Evolutionary conservation across 2,329 filamentous ascomycete genomes (phyloP), one percentile per base, ranked within the genome.

Genomic region (Fusarium sp.): DNA sequence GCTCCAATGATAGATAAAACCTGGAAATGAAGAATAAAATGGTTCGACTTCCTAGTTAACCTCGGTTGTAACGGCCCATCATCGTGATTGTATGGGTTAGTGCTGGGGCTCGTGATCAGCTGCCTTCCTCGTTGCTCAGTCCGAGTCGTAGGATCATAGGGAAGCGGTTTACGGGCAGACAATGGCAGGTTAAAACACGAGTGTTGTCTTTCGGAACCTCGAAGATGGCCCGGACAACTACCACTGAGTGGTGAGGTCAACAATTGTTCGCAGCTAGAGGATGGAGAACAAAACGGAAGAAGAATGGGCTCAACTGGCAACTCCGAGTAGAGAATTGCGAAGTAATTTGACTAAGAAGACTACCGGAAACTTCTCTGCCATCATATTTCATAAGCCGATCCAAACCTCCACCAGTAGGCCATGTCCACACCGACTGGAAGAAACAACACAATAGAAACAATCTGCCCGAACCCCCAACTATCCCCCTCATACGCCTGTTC

Each of bases 401-500:
- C 56, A 44, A 74, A 72, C 33, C 64, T 42, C 62, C 63, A 66
- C 1, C 42, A 36, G 11, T 69, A 74, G 5, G 11, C 36, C 67
- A 73, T 71, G 10, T 64, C 58, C n/a, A 74, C 64, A 5, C 25
- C 61, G 9, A 76, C 65, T 4, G 69, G 72, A 1, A 58, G 44
- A 65, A 77, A 74, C 11, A 73, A 36, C 23, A 74, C 42, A 13
- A 75, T 58, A 10, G 66, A 74, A 9, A 77, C 61, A 13, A 77
- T 67, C 13, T 74, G 71, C 0, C 72, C 73, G 38, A 73, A 74
- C 0, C 62, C 73, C 70, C 70, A 75, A 3, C 31, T 20, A 1
- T 62, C 50, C 1, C 66, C 70, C 13, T n/a, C 34, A 33, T 67
- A 67, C 0, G 18, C 14, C 2, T 63, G 33, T 6, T 29, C 61